Percentiles rank a stretch among this genome's conserved stretches.
phyloP scores from a whole-genome alignment of 352 stramenopile genomes.

The Globisporangium polare region DNA sequence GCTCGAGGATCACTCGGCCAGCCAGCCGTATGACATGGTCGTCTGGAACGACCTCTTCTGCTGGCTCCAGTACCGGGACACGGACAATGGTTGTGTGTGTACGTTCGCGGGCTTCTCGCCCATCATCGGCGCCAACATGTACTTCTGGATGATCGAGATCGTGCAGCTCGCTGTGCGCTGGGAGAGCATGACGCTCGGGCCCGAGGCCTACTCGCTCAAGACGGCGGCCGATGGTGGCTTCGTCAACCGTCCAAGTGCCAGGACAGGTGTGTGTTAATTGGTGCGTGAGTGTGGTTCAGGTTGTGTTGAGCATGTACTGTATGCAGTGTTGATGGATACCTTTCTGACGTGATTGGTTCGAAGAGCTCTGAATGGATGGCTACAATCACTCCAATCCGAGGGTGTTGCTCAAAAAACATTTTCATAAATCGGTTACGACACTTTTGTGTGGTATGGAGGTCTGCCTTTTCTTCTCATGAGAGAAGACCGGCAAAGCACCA shows the following conservation, averaged over 20 bases:
- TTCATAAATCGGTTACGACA: not conserved
- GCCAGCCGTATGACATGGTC: not conserved
- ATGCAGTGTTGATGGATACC: too few relatives aligned
- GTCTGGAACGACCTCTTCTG: constrained; percentile 15
- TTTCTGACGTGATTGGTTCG: too few relatives aligned
- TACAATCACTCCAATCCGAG: not conserved
- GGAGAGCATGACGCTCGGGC: not conserved
- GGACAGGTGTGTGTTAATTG: not conserved
- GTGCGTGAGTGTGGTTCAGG: too few relatives aligned
- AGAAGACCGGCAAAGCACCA: not conserved
- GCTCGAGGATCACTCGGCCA: not conserved
- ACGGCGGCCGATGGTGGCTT: too few relatives aligned
- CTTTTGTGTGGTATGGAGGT: not conserved
- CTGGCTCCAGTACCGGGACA: constrained; percentile 14
- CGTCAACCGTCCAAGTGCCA: not conserved
- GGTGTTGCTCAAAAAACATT: not conserved
- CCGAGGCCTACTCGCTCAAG: constrained; percentile 4
- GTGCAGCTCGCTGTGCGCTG: constrained; percentile 14
- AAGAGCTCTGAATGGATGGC: not conserved
- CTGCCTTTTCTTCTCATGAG: not conserved
- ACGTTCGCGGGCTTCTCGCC: constrained; percentile 8
- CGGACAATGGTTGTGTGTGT: not conserved
- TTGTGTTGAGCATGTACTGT: too few relatives aligned
- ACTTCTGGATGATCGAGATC: constrained; percentile 14
- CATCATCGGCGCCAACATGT: not conserved